phyloP scores from a whole-genome alignment of 164 flowering plant genomes.

The Tetrastigma voinierianum region DNA sequence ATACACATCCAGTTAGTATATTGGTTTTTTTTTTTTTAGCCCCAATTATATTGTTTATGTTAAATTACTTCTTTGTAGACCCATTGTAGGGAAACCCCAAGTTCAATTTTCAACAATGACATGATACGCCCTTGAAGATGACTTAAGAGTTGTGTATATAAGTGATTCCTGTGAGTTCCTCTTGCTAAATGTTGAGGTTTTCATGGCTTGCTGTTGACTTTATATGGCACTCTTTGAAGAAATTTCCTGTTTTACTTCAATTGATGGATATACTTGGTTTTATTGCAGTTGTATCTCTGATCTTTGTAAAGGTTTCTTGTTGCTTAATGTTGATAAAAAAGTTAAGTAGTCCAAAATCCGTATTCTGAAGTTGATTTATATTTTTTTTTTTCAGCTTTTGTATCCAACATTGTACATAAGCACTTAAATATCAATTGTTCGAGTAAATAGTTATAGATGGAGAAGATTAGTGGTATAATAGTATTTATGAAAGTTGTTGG shows the following conservation, averaged over 20 bases:
- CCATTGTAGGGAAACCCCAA: slow-evolving; percentile 65
- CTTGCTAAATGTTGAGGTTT: not conserved
- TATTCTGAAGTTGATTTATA: too few relatives aligned
- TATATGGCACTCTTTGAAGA: not conserved
- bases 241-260: too few relatives aligned
- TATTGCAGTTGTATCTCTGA: slow-evolving; percentile 92
- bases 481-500: too few relatives aligned
- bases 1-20: not conserved
- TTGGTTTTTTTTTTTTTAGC: not conserved
- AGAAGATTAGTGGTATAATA: too few relatives aligned
- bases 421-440: too few relatives aligned
- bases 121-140: slow-evolving; percentile 86
- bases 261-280: not conserved
- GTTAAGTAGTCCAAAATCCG: not conserved
- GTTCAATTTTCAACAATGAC: slow-evolving; percentile 86
- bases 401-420: too few relatives aligned
- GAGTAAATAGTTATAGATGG: too few relatives aligned
- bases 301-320: slow-evolving; percentile 82
- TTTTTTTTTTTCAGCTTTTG: not conserved
- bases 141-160: slow-evolving; percentile 89
- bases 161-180: slow-evolving; percentile 14
- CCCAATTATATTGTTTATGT: not conserved
- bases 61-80: slow-evolving; percentile 32
- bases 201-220: not conserved
- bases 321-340: slow-evolving; percentile 78